Percentiles rank a stretch among this genome's conserved stretches.
phyloP scores from a whole-genome alignment of 257 asterid species.

The Fraxinus americana region DNA sequence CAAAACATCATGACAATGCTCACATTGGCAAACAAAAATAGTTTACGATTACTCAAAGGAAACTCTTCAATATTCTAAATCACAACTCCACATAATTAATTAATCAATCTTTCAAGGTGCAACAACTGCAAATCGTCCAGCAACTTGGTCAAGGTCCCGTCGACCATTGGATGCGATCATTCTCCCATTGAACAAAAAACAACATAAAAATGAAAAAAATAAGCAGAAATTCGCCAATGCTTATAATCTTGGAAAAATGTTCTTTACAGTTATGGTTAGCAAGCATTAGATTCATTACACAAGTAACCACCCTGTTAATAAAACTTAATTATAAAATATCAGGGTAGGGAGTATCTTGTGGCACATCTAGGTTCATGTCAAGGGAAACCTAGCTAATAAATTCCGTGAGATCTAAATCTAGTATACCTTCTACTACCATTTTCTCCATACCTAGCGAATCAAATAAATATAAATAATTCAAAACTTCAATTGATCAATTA shows the following conservation, averaged over 20 bases:
- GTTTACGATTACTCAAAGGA: slow-evolving; percentile 14
- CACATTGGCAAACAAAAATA: slow-evolving; percentile 24
- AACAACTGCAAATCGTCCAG: slow-evolving; percentile 64
- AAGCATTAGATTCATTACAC: neutral
- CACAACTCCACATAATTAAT: slow-evolving; percentile 1
- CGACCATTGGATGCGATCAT: slow-evolving; percentile 80
- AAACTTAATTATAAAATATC: too few species aligned
- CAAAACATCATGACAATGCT: slow-evolving; percentile 18
- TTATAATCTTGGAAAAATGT: neutral
- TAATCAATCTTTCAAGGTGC: slow-evolving; percentile 38
- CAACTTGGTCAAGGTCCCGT: slow-evolving; percentile 91
- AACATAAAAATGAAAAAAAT: neutral
- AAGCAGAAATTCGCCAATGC: neutral
- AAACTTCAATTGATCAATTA: too few species aligned
- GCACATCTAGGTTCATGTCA: too few species aligned
- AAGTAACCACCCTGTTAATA: too few species aligned
- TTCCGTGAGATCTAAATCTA: too few species aligned
- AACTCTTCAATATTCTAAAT: slow-evolving; percentile 21
- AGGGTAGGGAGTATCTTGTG: too few species aligned
- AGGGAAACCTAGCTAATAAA: too few species aligned
- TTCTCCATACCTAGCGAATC: too few species aligned
- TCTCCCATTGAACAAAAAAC: slow-evolving; percentile 59
- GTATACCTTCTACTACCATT: too few species aligned
- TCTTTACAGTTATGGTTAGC: neutral
- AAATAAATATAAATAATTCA: too few species aligned